Conservation (phyloP, 371 early-diverging fungal species). For the Mucor sp. region DNA sequence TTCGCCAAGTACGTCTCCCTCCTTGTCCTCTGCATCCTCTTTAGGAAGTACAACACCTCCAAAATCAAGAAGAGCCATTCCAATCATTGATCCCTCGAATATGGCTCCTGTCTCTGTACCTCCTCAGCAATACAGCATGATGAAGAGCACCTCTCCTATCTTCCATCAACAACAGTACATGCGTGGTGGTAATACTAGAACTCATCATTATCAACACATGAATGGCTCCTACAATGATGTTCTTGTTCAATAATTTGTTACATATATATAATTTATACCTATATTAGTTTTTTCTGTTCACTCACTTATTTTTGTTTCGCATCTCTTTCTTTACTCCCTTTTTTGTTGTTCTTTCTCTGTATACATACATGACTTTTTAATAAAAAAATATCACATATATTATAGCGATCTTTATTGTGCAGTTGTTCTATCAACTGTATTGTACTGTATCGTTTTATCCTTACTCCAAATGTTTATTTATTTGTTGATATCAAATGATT, state of each 20-base stretch:
- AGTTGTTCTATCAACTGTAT: not conserved
- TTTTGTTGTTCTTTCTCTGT: constrained; percentile 1
- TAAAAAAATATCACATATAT: constrained; percentile 4
- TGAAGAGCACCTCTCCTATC: constrained; percentile 7
- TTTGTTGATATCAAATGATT: constrained; percentile 9
- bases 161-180: constrained; percentile 8
- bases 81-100: constrained; percentile 43
- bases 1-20: constrained; percentile 41
- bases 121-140: constrained; percentile 8
- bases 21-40: constrained; percentile 21
- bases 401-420: not conserved
- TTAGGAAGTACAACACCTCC: constrained; percentile 11
- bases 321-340: not conserved
- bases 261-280: constrained; percentile 5
- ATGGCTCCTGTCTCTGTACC: constrained; percentile 37
- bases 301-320: constrained; percentile 5
- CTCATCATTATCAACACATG: not conserved
- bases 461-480: not conserved
- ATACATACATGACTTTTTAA: constrained; percentile 7
- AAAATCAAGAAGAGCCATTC: constrained; percentile 36
- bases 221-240: constrained; percentile 4
- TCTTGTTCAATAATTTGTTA: constrained; percentile 13
- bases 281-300: not conserved
- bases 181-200: not conserved
- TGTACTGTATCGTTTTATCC: not conserved